Evolutionary conservation across 805 yeast species (phyloP), one percentile per base, ranked within the genome.

Genomic region (Candida qinlingensis): DNA sequence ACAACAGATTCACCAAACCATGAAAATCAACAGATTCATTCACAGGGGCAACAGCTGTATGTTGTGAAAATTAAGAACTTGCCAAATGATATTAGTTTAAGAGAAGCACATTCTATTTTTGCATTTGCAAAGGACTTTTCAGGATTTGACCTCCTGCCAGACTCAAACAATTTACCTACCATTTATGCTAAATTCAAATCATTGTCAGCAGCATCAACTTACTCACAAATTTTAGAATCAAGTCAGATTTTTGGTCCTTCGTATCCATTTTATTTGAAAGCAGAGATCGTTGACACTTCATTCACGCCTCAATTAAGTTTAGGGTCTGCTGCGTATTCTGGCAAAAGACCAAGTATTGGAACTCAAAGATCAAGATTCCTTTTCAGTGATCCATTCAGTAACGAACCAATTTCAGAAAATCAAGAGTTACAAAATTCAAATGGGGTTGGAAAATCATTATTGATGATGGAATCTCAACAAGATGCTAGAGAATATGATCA

Each of bases 91-190:
- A 69, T 85, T 30, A 64, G 86, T 3, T 54, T 73, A 35, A 75
- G 94, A 62, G 95, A 86, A 63, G 82, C 87, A 3, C 71, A 76
- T 43, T 71, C 83, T 12, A 73, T 86, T 7, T 86, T 86, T 61
- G 76, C 92, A 6, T 67, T 86, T 47, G 86, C 87, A n/a, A 67
- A 72, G 52, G 88, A 83, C 55, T 83, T 83, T 42, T 54, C 74
- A 35, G 72, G 67, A 49, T 67, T 80, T 38, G 85, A 79, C 47
- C 55, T 80, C 37, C 59, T 67, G 28, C 75, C 73, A 41, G 66
- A 59, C 31, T 56, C 65, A 27, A 62, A 53, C 36, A 58, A 54
- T 50, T 42, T 60, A 45, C 73, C 73, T 6, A 66, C 66, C 8
- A 67, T 76, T 12, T 62, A 66, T 39, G 81, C 81, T 0, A 72